Conservation (phyloP, 192 early-diverging fungal species). For the Neocallimastix lanati region DNA sequence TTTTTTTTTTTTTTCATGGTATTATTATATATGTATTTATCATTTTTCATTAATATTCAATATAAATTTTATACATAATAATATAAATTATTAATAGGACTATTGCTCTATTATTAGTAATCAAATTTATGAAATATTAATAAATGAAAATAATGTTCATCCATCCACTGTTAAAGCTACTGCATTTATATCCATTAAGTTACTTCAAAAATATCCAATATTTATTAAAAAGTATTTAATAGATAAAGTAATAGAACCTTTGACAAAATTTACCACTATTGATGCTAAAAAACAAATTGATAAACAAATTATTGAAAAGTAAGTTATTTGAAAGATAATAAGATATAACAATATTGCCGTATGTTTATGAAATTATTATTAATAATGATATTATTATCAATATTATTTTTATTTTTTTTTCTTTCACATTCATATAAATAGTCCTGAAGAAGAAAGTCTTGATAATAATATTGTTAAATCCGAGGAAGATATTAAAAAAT, state of each 20-base stretch:
- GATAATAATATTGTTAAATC: conserved; percentile 11
- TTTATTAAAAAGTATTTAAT: conserved; percentile 28
- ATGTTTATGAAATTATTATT: too few species aligned
- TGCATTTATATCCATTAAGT: conserved; percentile 26
- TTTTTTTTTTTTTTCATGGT: too few species aligned
- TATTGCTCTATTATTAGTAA: not conserved
- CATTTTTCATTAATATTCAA: too few species aligned
- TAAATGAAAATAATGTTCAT: not conserved
- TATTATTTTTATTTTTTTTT: too few species aligned
- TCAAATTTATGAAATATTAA: not conserved
- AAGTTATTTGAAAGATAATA: too few species aligned
- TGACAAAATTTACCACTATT: conserved; percentile 7
- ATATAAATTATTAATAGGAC: too few species aligned
- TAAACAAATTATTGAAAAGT: not conserved
- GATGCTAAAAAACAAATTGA: not conserved
- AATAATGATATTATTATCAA: too few species aligned
- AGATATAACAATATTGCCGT: too few species aligned
- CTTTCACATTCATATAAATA: conserved; percentile 13
- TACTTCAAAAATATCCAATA: conserved; percentile 25
- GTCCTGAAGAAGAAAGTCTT: not conserved
- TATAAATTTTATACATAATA: too few species aligned
- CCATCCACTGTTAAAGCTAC: not conserved
- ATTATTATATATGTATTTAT: too few species aligned
- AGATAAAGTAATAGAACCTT: conserved; percentile 12
- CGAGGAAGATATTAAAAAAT: conserved; percentile 16